Evolutionary conservation across 495 filamentous ascomycete genomes (phyloP).

Genomic region (Cudoniella acicularis): DNA sequence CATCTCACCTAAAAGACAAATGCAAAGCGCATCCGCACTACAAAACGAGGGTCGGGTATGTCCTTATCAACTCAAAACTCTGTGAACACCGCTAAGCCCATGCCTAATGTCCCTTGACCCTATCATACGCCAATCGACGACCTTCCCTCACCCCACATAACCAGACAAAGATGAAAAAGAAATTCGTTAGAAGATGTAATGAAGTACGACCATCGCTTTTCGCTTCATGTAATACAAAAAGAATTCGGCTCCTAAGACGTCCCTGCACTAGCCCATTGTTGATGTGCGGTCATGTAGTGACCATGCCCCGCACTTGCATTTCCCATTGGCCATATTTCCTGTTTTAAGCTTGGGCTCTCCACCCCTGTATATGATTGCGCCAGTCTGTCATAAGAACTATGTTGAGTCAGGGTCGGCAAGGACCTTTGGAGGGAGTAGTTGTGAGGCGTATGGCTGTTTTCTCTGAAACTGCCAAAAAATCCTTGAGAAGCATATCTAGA

Average conservation of each 20-base stretch:
- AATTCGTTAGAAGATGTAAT: neutral
- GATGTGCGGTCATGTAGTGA: conserved; percentile 17
- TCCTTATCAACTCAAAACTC: neutral
- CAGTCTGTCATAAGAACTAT: conserved; percentile 9
- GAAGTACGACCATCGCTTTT: neutral
- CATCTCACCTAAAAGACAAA: neutral
- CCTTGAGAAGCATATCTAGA: conserved; percentile 23
- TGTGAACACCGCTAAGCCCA: too few species aligned
- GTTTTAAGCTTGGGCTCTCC: conserved; percentile 5
- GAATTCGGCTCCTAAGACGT: conserved; percentile 5
- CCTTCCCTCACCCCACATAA: neutral
- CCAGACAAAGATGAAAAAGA: neutral
- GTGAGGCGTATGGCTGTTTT: conserved; percentile 12
- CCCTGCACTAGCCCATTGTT: conserved; percentile 22
- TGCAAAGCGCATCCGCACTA: neutral
- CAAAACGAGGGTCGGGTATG: neutral
- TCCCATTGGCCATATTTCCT: conserved; percentile 20
- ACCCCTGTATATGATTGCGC: conserved; percentile 5
- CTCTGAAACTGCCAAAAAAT: conserved; percentile 13
- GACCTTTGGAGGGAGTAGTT: conserved; percentile 12
- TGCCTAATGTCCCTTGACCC: too few species aligned
- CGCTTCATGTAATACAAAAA: neutral
- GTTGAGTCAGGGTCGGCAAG: conserved; percentile 18
- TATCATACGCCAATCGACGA: too few species aligned
- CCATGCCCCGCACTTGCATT: conserved; percentile 24